Conservation (phyloP, 2,329 filamentous ascomycete genomes). For the Elsinoe fawcettii region DNA sequence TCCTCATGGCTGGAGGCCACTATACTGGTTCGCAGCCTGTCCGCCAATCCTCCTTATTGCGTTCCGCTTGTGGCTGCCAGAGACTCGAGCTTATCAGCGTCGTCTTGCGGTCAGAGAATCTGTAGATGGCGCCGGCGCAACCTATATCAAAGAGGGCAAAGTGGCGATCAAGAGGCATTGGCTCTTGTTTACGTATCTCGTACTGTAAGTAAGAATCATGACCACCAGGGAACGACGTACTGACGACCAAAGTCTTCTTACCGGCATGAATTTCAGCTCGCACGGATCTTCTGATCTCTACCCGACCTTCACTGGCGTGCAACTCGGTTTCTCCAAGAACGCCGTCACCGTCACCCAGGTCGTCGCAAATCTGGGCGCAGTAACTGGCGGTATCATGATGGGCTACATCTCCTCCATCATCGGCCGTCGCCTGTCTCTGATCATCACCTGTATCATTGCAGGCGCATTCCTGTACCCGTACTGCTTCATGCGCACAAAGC, state of each 20-base stretch:
- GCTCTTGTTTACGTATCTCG: conserved; percentile 70
- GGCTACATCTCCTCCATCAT: conserved; percentile 41
- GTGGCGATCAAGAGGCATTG: conserved; percentile 73
- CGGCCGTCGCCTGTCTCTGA: conserved; percentile 42
- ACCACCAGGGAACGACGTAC: neutral
- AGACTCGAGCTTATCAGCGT: conserved; percentile 66
- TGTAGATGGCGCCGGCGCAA: conserved; percentile 52
- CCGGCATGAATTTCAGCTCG: conserved; percentile 83
- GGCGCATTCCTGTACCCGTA: conserved; percentile 79
- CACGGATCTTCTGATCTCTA: conserved; percentile 31
- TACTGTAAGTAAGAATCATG: conserved; percentile 40
- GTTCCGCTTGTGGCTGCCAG: conserved; percentile 68
- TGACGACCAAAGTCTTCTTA: conserved; percentile 53
- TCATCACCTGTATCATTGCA: conserved; percentile 49
- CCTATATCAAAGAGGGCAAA: conserved; percentile 69
- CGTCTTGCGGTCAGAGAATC: conserved; percentile 56
- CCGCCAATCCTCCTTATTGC: conserved; percentile 74
- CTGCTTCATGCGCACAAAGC: conserved; percentile 55
- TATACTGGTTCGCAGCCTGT: conserved; percentile 83
- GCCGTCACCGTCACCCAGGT: conserved; percentile 43
- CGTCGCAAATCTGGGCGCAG: conserved; percentile 44
- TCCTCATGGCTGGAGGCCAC: conserved; percentile 68
- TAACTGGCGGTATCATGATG: conserved; percentile 39
- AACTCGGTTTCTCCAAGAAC: conserved; percentile 47
- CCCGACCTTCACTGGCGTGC: conserved; percentile 52